phyloP scores from a whole-genome alignment of 495 filamentous ascomycete species.

The Daldinia concentrica region DNA sequence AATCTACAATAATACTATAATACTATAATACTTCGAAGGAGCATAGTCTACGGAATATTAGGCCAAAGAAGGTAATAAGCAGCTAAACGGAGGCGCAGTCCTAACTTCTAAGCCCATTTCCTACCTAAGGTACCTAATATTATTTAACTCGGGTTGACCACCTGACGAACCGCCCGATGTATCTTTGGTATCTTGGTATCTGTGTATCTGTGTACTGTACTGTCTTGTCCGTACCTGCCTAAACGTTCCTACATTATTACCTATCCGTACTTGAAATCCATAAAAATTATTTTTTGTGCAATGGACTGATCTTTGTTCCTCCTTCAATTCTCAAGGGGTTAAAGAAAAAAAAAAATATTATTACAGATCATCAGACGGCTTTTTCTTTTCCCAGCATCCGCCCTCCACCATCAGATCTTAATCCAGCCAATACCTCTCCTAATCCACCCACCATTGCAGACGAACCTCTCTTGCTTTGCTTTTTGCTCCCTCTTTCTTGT shows the following conservation, averaged over 20 bases:
- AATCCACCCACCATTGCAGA: constrained; percentile 43
- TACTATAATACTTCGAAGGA: too few species aligned
- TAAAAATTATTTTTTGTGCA: constrained; percentile 44
- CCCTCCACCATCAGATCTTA: constrained; percentile 24
- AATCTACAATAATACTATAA: too few species aligned
- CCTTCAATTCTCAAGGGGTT: constrained; percentile 28
- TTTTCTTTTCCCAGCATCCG: constrained; percentile 34
- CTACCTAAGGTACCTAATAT: constrained; percentile 3
- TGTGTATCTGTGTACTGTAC: constrained; percentile 6
- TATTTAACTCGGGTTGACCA: constrained; percentile 34
- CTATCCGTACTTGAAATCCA: constrained; percentile 34
- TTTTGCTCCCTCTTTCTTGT: constrained; percentile 42
- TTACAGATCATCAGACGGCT: constrained; percentile 37
- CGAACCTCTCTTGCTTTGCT: constrained; percentile 42
- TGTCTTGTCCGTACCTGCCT: constrained; percentile 31
- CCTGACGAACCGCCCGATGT: constrained; percentile 27
- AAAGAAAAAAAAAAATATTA: constrained; percentile 40
- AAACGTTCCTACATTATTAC: constrained; percentile 26
- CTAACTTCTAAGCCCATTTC: constrained; percentile 13
- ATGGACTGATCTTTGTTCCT: constrained; percentile 41
- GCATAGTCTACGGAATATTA: neutral
- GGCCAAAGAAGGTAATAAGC: constrained; percentile 13
- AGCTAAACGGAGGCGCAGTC: constrained; percentile 34
- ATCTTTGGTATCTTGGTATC: constrained; percentile 24
- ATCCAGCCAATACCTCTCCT: constrained; percentile 37